Percentiles rank a stretch among this genome's conserved stretches.
phyloP scores from a whole-genome alignment of 176 grass and related monocot genomes.

The Carex cristatella region DNA sequence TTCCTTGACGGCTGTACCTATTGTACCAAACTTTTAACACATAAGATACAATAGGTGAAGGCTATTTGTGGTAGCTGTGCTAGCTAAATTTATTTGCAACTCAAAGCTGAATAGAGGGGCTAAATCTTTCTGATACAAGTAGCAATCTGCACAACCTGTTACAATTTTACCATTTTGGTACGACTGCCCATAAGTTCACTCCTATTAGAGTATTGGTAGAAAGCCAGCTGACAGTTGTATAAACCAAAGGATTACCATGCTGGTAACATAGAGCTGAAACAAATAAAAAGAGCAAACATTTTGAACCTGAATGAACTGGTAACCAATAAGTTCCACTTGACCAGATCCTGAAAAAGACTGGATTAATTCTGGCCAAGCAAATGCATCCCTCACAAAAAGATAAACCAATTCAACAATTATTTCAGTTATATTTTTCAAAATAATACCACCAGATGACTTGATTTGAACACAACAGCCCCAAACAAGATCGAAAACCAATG shows the following conservation, averaged over 20 bases:
- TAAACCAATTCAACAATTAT: neutral
- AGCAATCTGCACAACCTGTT: neutral
- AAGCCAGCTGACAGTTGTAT: no score
- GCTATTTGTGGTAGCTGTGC: neutral
- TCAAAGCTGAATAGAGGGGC: neutral
- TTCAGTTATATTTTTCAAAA: neutral
- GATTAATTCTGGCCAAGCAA: neutral
- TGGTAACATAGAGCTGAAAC: no score
- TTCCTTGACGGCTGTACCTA: conserved; percentile 60
- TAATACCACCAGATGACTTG: neutral
- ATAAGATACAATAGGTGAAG: neutral
- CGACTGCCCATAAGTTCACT: neutral
- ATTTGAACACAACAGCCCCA: neutral
- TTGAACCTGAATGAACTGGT: no score
- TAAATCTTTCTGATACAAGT: neutral
- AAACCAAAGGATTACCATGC: no score
- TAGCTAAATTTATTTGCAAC: neutral
- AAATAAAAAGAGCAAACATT: no score
- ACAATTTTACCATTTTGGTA: neutral
- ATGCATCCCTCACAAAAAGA: neutral
- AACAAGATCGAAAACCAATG: neutral
- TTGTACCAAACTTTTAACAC: neutral
- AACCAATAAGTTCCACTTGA: no score
- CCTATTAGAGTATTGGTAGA: neutral
- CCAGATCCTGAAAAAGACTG: neutral